These are phyloP conservation scores for Leccinum broughii DNA, from an alignment of 768 basidiomycete species.

Conservation along the genomic window DNA sequence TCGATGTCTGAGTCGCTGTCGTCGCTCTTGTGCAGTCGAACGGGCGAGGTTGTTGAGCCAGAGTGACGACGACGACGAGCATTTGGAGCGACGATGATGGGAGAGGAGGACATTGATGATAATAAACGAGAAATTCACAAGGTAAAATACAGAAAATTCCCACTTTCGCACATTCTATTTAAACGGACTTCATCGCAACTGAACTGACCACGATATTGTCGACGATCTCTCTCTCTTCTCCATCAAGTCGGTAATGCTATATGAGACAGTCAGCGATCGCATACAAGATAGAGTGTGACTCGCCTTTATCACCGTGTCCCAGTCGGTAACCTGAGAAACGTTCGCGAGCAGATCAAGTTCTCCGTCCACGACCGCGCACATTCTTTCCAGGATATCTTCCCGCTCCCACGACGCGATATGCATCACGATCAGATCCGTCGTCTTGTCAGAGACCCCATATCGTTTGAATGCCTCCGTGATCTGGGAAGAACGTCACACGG, in stretches of 20 bases:
- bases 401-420: conserved; percentile 50
- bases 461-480: conserved; percentile 86
- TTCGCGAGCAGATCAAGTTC: conserved; percentile 46
- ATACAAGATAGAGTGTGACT: conserved; percentile 13
- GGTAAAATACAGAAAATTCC: no score
- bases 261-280: background rate
- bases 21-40: conserved; percentile 18
- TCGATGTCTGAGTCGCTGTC: conserved; percentile 20
- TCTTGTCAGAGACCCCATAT: conserved; percentile 77
- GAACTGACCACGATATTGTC: conserved; percentile 74
- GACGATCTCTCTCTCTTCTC: conserved; percentile 43
- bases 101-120: background rate
- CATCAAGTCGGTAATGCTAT: conserved; percentile 71
- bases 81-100: conserved; percentile 16
- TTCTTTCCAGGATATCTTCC: conserved; percentile 47
- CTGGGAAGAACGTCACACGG: conserved; percentile 37
- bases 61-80: conserved; percentile 65
- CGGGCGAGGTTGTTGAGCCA: conserved; percentile 45
- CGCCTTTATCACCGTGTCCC: conserved; percentile 75
- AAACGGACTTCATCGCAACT: conserved; percentile 67
- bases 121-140: background rate
- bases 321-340: conserved; percentile 59
- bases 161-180: no score
- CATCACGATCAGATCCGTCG: conserved; percentile 69
- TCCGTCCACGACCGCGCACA: conserved; percentile 62